Percentiles rank a stretch among this genome's conserved stretches.
Conservation (phyloP, 73 alveolate species). For the Durusdinium trenchii region DNA sequence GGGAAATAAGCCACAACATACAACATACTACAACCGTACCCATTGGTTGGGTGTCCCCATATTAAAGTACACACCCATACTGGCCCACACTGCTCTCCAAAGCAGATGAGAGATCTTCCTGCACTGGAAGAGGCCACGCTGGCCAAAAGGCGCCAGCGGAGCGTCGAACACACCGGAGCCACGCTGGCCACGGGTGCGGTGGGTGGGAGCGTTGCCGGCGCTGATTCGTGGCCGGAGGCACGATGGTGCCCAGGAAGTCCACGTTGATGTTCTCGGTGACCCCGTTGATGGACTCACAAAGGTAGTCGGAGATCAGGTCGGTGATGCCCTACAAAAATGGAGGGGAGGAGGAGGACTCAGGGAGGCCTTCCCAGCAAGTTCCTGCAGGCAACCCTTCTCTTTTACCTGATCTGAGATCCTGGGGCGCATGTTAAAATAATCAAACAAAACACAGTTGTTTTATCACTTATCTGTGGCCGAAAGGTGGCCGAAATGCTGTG, state of each 20-base stretch:
- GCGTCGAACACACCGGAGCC: not conserved
- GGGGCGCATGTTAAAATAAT: not conserved
- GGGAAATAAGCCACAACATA: too few relatives aligned
- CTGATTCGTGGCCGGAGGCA: not conserved
- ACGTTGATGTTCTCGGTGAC: conserved; percentile 72
- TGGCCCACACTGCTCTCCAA: too few relatives aligned
- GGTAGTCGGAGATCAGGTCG: conserved; percentile 73
- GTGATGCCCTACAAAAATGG: not conserved
- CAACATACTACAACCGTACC: too few relatives aligned
- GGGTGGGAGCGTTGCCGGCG: not conserved
- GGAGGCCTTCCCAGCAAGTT: not conserved
- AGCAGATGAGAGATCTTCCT: not conserved
- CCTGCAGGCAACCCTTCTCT: not conserved
- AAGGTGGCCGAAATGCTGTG: too few relatives aligned
- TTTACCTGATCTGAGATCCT: not conserved
- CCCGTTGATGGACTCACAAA: conserved; percentile 82
- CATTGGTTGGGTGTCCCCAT: too few relatives aligned
- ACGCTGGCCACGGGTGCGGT: too few relatives aligned
- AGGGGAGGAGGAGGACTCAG: not conserved
- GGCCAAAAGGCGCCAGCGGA: not conserved
- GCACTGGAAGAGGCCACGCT: not conserved
- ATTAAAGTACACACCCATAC: too few relatives aligned
- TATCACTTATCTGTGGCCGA: too few relatives aligned
- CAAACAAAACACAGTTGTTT: not conserved
- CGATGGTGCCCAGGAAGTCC: conserved; percentile 88